These are phyloP conservation scores for Saturnispora galanensis DNA, from an alignment of 805 yeast species.

Conservation along the genomic window DNA sequence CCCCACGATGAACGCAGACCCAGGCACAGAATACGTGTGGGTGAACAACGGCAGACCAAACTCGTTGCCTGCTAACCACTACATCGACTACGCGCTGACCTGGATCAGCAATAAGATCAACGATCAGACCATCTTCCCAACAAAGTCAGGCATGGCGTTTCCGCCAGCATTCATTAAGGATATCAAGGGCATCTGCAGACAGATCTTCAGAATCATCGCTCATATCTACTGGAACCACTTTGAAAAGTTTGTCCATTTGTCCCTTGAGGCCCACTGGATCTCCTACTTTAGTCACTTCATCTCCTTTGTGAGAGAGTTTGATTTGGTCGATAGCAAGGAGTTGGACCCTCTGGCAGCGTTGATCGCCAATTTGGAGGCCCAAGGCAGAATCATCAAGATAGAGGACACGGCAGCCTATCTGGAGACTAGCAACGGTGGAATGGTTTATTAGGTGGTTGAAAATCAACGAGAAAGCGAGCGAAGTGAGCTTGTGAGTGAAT, in stretches of 20 bases:
- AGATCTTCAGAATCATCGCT: constrained; percentile 92
- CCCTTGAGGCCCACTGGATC: constrained; percentile 96
- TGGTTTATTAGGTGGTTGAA: constrained; percentile 3
- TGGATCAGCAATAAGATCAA: constrained; percentile 85
- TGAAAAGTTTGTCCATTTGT: constrained; percentile 83
- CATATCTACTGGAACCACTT: constrained; percentile 92
- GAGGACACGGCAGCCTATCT: constrained; percentile 7
- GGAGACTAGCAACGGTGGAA: constrained; percentile 4
- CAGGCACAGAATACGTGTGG: constrained; percentile 86
- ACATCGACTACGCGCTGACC: constrained; percentile 81
- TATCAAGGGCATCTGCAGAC: constrained; percentile 77
- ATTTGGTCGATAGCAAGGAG: constrained; percentile 68
- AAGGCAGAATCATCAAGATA: constrained; percentile 57
- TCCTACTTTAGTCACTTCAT: constrained; percentile 93
- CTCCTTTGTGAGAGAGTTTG: constrained; percentile 77
- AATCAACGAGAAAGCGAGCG: too few relatives aligned
- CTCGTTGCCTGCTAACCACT: constrained; percentile 84
- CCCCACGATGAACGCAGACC: constrained; percentile 95
- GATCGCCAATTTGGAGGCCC: constrained; percentile 71
- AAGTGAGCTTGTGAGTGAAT: too few relatives aligned
- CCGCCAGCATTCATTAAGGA: constrained; percentile 78
- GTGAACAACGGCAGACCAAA: constrained; percentile 60
- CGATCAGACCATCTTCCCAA: constrained; percentile 87
- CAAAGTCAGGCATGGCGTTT: constrained; percentile 80
- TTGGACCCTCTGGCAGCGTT: constrained; percentile 68